A percentile compares a stretch with the other conserved stretches of the same genome.
Conservation (phyloP, 257 asterid species). For the Nicotiana otophora region DNA sequence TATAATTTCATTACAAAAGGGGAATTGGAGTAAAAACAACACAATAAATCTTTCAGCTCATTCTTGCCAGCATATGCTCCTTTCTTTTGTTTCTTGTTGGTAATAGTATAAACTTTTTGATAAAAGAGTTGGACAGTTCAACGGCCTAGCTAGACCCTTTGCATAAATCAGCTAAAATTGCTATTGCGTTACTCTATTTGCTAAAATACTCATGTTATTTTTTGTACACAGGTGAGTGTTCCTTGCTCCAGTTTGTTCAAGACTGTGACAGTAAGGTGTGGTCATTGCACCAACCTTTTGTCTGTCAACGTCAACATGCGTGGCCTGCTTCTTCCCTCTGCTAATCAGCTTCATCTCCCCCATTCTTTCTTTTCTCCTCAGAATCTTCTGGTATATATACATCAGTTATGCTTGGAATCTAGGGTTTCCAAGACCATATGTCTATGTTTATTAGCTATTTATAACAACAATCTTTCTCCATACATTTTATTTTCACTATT, state of each 20-base stretch:
- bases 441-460: not conserved
- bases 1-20: too few relatives aligned
- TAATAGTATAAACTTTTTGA: too few relatives aligned
- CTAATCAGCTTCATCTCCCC: conserved; percentile 80
- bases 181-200: too few relatives aligned
- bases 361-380: conserved; percentile 89
- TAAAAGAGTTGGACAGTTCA: too few relatives aligned
- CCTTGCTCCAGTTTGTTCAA: conserved; percentile 95
- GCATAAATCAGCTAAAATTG: too few relatives aligned
- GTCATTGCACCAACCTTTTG: conserved; percentile 95
- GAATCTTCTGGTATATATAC: conserved; percentile 61
- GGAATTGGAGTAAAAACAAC: too few relatives aligned
- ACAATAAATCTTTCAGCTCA: too few relatives aligned
- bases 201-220: too few relatives aligned
- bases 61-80: too few relatives aligned
- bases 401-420: not conserved
- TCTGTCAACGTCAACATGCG: conserved; percentile 60
- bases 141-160: too few relatives aligned
- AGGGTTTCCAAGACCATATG: conserved; percentile 15
- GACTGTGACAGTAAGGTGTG: conserved; percentile 93
- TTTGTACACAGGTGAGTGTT: conserved; percentile 61
- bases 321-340: conserved; percentile 58
- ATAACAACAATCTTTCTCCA: not conserved
- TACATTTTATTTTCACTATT: not conserved
- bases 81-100: too few relatives aligned